phyloP scores from a whole-genome alignment of 441 rosid species.

The Populus trichocarpa region DNA sequence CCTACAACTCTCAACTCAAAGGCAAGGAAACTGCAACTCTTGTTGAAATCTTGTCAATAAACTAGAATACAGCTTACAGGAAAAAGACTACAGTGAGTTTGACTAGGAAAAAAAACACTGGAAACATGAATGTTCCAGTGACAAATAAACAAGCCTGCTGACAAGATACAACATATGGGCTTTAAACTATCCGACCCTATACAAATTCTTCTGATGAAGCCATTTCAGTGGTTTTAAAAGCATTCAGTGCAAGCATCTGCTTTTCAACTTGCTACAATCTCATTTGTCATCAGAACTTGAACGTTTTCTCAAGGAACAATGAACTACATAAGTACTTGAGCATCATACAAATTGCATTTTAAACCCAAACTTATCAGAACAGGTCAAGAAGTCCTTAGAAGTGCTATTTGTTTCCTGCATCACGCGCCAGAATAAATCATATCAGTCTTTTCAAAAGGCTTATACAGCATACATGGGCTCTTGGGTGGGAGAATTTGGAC shows the following conservation, averaged over 20 bases:
- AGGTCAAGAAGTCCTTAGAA: background rate
- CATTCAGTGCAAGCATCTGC: background rate
- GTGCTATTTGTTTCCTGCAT: background rate
- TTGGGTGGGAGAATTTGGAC: background rate
- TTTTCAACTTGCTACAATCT: background rate
- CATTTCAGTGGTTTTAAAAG: background rate
- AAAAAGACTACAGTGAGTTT: background rate
- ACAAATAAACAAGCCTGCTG: background rate
- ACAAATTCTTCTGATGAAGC: background rate
- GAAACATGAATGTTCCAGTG: background rate
- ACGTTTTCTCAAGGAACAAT: background rate
- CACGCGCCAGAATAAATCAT: background rate
- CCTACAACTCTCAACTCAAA: background rate
- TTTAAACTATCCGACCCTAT: background rate
- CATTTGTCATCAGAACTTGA: background rate
- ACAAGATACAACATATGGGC: background rate
- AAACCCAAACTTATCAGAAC: background rate
- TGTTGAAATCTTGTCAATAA: background rate
- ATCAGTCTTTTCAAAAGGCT: background rate
- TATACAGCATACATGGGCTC: background rate
- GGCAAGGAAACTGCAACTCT: background rate
- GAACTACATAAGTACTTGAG: background rate
- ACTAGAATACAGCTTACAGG: background rate
- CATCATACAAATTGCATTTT: background rate
- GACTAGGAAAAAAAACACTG: background rate